Evolutionary conservation across 1,139 yeast genomes (phyloP), one percentile per base, ranked within the genome.

Genomic region (Meyerozyma guilliermondii): DNA sequence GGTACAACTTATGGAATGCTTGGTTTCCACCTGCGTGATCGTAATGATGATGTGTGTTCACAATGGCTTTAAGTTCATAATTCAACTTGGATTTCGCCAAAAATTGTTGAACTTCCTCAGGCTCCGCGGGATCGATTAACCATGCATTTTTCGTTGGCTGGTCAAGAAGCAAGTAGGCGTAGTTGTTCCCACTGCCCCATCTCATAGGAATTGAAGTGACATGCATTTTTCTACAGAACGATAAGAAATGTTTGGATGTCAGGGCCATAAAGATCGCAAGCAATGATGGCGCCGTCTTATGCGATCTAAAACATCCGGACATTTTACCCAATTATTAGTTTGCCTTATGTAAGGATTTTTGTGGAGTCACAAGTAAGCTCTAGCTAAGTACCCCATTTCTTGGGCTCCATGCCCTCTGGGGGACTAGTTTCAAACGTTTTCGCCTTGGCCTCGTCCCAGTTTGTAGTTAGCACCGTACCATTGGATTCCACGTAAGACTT

Each of bases 21-120:
- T 67, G 63, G 59, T 92, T 92, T 1, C 99, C 99, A 18, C 87
- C 96, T 1, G 97, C 75, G 63, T 92, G 98, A 59, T 92, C 99
- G 54, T 81, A 78, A 60, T 92, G 98, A 60, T 94, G 98, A 58
- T 92, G 98, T 1, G 98, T 92, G 61, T 92, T 92, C 43, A 87
- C 95, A 47, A 92, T 84, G 1, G 92, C 89, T 40, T 73, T 72
- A 45, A 91, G 66, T 46, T 71, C 73, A 46, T 61, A 67, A 29
- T 56, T 48, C 8, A 61, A 55, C 38, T 63, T 60, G 35, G 62
- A 43, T 8, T 49, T 44, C 18, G 52, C 46, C 29, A 71, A 47
- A 48, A 62, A 65, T 10, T 50, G 46, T 31, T 43, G 28, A 3
- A 72, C 72, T 39, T 85, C 95, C 7, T 71, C 64, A 0, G 94